Percentiles rank a stretch among this genome's conserved stretches.
Conservation (phyloP, 139 green algal genomes). For the Penium margaritaceum region DNA sequence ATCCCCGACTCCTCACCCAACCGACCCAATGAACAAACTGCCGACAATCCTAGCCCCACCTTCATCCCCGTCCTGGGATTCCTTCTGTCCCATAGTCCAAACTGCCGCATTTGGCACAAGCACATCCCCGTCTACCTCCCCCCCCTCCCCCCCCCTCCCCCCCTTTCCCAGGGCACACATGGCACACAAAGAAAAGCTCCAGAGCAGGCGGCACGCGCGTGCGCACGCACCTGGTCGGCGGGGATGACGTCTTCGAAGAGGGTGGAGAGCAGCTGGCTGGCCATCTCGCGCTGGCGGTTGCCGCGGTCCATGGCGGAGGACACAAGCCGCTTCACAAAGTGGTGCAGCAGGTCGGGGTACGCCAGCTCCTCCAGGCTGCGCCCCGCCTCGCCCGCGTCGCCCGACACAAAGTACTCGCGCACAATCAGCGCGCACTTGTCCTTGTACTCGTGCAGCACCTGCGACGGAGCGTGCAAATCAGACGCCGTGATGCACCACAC, state of each 20-base stretch:
- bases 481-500: too few species aligned
- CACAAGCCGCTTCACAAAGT: constrained; percentile 42
- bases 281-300: constrained; percentile 83
- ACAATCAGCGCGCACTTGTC: constrained; percentile 9
- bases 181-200: too few species aligned
- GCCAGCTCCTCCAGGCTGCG: constrained; percentile 35
- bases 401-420: constrained; percentile 31
- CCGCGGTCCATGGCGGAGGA: constrained; percentile 66
- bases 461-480: neutral
- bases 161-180: neutral
- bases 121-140: constrained; percentile 51
- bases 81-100: neutral
- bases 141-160: constrained; percentile 24
- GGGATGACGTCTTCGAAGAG: constrained; percentile 68
- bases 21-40: too few species aligned
- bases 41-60: too few species aligned
- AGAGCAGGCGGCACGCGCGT: too few species aligned
- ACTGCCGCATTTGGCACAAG: constrained; percentile 26
- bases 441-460: constrained; percentile 24
- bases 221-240: constrained; percentile 7
- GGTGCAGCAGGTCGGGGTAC: constrained; percentile 21
- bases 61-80: neutral
- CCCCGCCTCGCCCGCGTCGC: constrained; percentile 29
- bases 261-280: constrained; percentile 62
- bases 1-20: too few species aligned